Percentiles rank a stretch among this genome's conserved stretches.
phyloP scores from a whole-genome alignment of 2,329 filamentous ascomycete genomes.

The Amesomyces nigricolor region DNA sequence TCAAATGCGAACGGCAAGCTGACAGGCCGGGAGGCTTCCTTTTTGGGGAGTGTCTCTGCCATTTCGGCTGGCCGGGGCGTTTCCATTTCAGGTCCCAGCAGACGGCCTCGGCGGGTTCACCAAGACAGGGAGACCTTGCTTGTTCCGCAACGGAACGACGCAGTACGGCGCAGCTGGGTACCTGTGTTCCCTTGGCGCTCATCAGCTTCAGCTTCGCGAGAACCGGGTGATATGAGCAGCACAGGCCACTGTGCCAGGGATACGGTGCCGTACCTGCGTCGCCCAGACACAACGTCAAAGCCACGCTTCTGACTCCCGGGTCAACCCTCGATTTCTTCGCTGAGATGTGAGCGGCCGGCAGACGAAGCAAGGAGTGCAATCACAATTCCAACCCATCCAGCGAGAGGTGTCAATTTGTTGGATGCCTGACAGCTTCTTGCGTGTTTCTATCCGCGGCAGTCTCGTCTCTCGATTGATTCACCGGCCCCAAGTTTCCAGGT shows the following conservation, averaged over 20 bases:
- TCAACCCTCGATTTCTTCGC: not conserved
- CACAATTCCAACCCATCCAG: too few relatives aligned
- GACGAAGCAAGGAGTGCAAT: too few relatives aligned
- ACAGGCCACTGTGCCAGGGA: constrained; percentile 5
- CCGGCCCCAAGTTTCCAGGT: not conserved
- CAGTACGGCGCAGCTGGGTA: constrained; percentile 11
- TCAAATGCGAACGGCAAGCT: constrained; percentile 13
- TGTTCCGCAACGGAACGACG: constrained; percentile 14
- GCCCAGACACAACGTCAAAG: not conserved
- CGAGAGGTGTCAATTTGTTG: too few relatives aligned
- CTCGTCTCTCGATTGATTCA: not conserved
- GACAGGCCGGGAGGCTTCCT: constrained; percentile 8
- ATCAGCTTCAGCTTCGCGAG: constrained; percentile 8
- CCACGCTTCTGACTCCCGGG: not conserved
- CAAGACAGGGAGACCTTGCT: not conserved
- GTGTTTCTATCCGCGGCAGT: not conserved
- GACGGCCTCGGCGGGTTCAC: constrained; percentile 20
- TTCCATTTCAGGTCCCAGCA: constrained; percentile 23
- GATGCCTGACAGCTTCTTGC: not conserved
- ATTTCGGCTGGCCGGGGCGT: constrained; percentile 13
- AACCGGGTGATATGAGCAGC: constrained; percentile 20
- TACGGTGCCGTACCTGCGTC: not conserved
- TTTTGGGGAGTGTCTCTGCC: constrained; percentile 13
- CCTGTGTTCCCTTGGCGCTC: not conserved
- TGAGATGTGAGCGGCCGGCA: too few relatives aligned